phyloP scores from a whole-genome alignment of 2,329 filamentous ascomycete species.

The Xylariaceae sp. region DNA sequence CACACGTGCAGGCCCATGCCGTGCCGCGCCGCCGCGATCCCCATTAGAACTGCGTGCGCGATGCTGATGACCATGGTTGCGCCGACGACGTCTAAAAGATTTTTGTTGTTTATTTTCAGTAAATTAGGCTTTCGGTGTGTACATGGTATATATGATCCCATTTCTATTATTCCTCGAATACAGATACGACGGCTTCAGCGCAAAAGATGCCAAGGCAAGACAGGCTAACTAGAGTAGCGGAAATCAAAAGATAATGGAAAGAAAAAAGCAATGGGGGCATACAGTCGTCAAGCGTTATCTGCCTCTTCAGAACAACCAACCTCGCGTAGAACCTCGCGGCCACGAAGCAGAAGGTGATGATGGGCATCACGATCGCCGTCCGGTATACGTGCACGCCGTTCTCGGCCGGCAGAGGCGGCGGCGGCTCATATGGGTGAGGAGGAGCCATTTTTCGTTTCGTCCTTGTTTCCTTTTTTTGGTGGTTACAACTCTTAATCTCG shows the following conservation, averaged over 20 bases:
- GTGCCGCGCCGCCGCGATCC: slow-evolving; percentile 26
- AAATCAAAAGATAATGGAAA: too few species aligned
- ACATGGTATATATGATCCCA: too few species aligned
- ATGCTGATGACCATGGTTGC: slow-evolving; percentile 26
- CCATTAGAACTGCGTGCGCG: slow-evolving; percentile 25
- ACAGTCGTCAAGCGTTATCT: slow-evolving; percentile 26
- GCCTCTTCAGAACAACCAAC: slow-evolving; percentile 17
- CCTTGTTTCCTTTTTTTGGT: background rate
- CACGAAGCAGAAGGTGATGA: slow-evolving; percentile 27
- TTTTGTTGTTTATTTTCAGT: background rate
- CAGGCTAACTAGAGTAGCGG: too few species aligned
- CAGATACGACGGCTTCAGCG: too few species aligned
- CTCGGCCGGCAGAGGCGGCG: slow-evolving; percentile 22
- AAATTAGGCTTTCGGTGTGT: too few species aligned
- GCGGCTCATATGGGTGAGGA: slow-evolving; percentile 12
- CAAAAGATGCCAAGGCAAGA: too few species aligned
- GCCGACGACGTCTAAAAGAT: slow-evolving; percentile 22
- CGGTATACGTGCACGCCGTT: slow-evolving; percentile 27
- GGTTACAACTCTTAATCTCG: background rate
- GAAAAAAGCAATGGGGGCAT: slow-evolving; percentile 12
- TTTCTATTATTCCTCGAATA: too few species aligned
- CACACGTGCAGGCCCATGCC: slow-evolving; percentile 30
- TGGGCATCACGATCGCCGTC: slow-evolving; percentile 25
- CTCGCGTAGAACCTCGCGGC: slow-evolving; percentile 26
- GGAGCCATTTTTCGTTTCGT: too few species aligned